Evolutionary conservation across 2,329 filamentous ascomycete genomes (phyloP), one percentile per base, ranked within the genome.

Genomic region (Claviceps maximensis): DNA sequence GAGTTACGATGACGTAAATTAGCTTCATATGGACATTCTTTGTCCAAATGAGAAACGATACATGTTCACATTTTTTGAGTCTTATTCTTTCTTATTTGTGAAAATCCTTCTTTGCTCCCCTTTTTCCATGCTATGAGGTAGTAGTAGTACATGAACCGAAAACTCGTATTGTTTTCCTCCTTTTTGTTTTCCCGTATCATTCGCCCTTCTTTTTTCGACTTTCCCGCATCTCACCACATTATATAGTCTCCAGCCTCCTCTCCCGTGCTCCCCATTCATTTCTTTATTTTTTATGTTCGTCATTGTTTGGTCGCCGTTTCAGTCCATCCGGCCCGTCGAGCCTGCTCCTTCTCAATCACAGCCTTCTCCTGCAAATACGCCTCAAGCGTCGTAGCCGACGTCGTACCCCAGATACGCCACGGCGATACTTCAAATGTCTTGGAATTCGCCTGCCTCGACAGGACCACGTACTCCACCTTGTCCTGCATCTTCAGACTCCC

Each of bases 401-500:
- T 69, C 21, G 79, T 84, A 15, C 84, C 84, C 77, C 83, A 84
- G 50, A 87, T 65, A 62, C 71, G 74, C 84, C 84, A 88, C 2
- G 74, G 70, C 29, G 65, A 68, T 53, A 73, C 64, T 61, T 70
- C 63, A 58, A 70, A 77, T 21, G 76, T 78, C 52, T 62, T 65
- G 47, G 67, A 69, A 61, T 74, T 68, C 45, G 77, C 57, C 31
- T 66, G 53, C 29, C 73, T 62, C 61, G 80, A 78, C 47, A 88
- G 58, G 41, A 86, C 82, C 4, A 88, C 57, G 61, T 87, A 80
- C 70, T 89, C 85, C 1, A 74, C 64, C 58, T 83, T 73, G 49
- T 78, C 69, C 60, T 77, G 75, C 57, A 75, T 69, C 61, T 74
- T 73, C 46, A 73, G 71, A 55, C 68, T 72, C 2, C 74, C 75